Evolutionary conservation across 1,284 basidiomycete genomes (phyloP), one percentile per base, ranked within the genome.

Genomic region (Earliella scabrosa): DNA sequence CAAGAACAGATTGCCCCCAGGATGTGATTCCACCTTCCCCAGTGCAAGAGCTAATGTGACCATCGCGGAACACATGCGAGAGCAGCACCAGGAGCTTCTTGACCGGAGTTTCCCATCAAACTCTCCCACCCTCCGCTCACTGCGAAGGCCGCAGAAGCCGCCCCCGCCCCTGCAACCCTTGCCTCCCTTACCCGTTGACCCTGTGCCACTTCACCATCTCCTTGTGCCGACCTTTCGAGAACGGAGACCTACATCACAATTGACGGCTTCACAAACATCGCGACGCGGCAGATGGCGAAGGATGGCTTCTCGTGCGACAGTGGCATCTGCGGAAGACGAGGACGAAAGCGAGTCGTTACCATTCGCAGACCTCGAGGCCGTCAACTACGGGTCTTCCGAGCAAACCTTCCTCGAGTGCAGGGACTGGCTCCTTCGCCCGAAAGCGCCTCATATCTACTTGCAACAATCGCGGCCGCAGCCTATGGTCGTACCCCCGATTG

Each of bases 391-490:
- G 46, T 35, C 46, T 5, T 14, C 34, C 3, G 34, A 38, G 14
- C 16, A n/a, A 10, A 11, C 18, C 16, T 14, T 38, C 20, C 48
- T 29, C 36, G 52, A 40, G 10, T 47, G 49, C 29, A 27, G 16
- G 16, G 52, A 62, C 24, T 61, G 40, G 43, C 31, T 52, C 11
- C 20, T 59, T 10, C 43, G 51, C 26, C 53, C 40, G 13, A 63
- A 57, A 35, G 55, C 54, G 3, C 57, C 56, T 5, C 57, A 64
- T 41, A 50, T 54, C 1, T 52, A n/a, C 21, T 29, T 52, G 40
- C 64, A 61, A 52, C 59, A 62, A n/a, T 58, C 66, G 31, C 58
- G 63, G 2, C 66, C 64, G 10, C 62, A 63, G 39, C 54, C 53
- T 23, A 35, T 66, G 36, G 11, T 38, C 11, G 21, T 54, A 10